phyloP scores from a whole-genome alignment of 192 early-diverging fungal species.

The Podila verticillata region DNA sequence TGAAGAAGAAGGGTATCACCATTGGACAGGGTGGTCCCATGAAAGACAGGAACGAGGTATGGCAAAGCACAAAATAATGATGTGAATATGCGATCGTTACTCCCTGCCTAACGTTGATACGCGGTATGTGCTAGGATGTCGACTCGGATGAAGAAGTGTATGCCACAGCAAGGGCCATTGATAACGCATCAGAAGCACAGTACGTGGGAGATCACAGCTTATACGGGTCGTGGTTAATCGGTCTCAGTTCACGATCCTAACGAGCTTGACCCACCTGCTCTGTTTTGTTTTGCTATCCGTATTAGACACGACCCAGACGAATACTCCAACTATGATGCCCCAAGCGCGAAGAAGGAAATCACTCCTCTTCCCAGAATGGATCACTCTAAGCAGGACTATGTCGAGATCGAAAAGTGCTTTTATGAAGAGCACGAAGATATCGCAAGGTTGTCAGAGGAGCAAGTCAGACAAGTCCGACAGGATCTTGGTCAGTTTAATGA shows the following conservation, averaged over 20 bases:
- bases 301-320: constrained; percentile 27
- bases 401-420: constrained; percentile 78
- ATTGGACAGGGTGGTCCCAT: constrained; percentile 67
- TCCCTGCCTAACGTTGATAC: neutral
- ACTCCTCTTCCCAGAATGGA: constrained; percentile 72
- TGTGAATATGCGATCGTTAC: neutral
- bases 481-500: constrained; percentile 52
- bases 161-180: constrained; percentile 77
- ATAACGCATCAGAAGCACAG: constrained; percentile 55
- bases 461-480: constrained; percentile 61
- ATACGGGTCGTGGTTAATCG: too few relatives aligned
- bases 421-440: constrained; percentile 85
- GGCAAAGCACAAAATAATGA: neutral
- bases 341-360: constrained; percentile 67
- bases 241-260: neutral
- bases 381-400: constrained; percentile 73
- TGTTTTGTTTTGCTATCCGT: neutral
- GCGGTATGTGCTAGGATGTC: constrained; percentile 49
- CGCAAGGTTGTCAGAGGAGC: constrained; percentile 63
- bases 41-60: constrained; percentile 60
- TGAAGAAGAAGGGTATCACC: constrained; percentile 78
- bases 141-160: constrained; percentile 91
- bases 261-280: too few relatives aligned
- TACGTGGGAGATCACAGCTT: constrained; percentile 1
- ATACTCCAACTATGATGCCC: constrained; percentile 14